Conservation (phyloP, 192 early-diverging fungal species). For the Backusella tarrabulga region DNA sequence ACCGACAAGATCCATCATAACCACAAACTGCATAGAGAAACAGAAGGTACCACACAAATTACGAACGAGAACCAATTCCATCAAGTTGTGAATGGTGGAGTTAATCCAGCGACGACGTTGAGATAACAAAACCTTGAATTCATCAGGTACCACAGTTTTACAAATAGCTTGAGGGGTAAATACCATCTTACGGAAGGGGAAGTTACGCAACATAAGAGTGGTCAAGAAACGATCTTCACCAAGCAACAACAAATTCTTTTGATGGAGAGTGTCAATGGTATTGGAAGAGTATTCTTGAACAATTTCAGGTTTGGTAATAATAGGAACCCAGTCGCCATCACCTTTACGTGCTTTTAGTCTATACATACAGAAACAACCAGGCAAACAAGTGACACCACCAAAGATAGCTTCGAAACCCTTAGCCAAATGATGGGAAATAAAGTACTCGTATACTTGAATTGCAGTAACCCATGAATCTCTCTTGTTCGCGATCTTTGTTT, state of each 20-base stretch:
- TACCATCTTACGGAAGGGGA: slow-evolving; percentile 84
- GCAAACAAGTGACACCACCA: slow-evolving; percentile 97
- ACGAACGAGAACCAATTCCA: slow-evolving; percentile 88
- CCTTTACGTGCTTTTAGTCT: slow-evolving; percentile 85
- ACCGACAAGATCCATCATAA: slow-evolving; percentile 76
- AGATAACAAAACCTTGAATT: slow-evolving; percentile 79
- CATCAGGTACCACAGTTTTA: slow-evolving; percentile 85
- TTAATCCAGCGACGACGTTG: slow-evolving; percentile 98
- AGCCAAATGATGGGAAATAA: slow-evolving; percentile 93
- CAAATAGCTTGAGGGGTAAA: slow-evolving; percentile 85
- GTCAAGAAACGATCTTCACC: slow-evolving; percentile 91
- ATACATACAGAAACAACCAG: slow-evolving; percentile 98
- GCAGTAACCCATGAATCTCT: slow-evolving; percentile 82
- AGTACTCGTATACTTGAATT: slow-evolving; percentile 99
- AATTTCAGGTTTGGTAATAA: slow-evolving; percentile 88
- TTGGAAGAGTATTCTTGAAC: slow-evolving; percentile 83
- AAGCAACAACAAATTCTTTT: slow-evolving; percentile 84
- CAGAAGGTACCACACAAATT: slow-evolving; percentile 98
- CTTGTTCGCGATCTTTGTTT: slow-evolving; percentile 97
- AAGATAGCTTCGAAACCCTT: slow-evolving; percentile 96
- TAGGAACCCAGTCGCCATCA: slow-evolving; percentile 76
- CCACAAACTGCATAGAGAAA: slow-evolving; percentile 89
- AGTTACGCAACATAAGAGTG: slow-evolving; percentile 86
- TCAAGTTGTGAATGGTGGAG: slow-evolving; percentile 92
- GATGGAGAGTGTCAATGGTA: slow-evolving; percentile 74